phyloP scores from a whole-genome alignment of 108 stramenopile genomes.

The Nannochloropsis granulata region DNA sequence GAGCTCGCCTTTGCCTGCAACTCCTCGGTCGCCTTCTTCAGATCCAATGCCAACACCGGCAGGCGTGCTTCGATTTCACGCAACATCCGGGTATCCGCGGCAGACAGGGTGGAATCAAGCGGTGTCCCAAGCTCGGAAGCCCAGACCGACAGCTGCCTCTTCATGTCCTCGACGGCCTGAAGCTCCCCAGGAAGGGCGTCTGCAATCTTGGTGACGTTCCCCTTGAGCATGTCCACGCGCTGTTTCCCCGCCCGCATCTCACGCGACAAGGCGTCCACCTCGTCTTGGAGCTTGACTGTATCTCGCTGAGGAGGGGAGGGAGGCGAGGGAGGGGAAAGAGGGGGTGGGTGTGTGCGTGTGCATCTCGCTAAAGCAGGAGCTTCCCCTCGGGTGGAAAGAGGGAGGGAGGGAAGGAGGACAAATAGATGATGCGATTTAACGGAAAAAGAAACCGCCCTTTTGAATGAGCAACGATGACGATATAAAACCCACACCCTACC shows the following conservation, averaged over 20 bases:
- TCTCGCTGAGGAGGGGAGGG: neutral
- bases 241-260: neutral
- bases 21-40: neutral
- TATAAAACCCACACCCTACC: neutral
- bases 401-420: neutral
- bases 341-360: neutral
- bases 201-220: neutral
- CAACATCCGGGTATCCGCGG: constrained; percentile 39
- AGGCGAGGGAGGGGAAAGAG: neutral
- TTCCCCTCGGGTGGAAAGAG: neutral
- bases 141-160: neutral
- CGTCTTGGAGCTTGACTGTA: neutral
- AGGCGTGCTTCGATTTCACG: neutral
- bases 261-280: neutral
- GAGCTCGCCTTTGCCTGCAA: neutral
- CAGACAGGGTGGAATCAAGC: constrained; percentile 45
- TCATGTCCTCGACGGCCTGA: neutral
- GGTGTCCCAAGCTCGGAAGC: constrained; percentile 62
- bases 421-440: neutral
- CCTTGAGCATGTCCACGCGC: neutral
- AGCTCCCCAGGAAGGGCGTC: neutral
- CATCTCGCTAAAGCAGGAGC: no score
- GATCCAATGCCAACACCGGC: neutral
- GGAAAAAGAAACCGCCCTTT: neutral
- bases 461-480: neutral